phyloP scores from a whole-genome alignment of 495 filamentous ascomycete species.

The Podospora tetraspora region DNA sequence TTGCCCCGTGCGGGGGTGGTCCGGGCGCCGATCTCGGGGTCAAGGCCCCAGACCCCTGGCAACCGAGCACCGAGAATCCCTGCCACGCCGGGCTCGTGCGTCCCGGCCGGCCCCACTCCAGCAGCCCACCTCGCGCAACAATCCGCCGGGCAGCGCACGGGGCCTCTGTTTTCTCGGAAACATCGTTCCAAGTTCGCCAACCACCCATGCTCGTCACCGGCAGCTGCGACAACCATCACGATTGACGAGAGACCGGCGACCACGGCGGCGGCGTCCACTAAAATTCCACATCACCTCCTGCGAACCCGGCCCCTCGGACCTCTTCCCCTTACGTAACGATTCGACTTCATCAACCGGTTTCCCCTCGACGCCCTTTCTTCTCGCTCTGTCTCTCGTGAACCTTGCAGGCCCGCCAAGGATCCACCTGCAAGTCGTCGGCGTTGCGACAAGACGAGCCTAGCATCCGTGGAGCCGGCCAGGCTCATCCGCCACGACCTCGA shows the following conservation, averaged over 20 bases:
- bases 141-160: background rate
- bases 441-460: background rate
- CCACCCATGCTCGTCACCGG: background rate
- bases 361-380: background rate
- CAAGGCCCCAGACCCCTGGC: background rate
- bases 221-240: background rate
- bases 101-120: background rate
- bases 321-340: constrained; percentile 6
- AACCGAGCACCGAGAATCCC: background rate
- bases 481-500: background rate
- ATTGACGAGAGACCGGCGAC: background rate
- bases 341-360: background rate
- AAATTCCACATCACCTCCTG: background rate
- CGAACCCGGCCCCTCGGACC: constrained; percentile 11
- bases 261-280: background rate
- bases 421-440: background rate
- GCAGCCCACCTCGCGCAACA: background rate
- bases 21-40: background rate
- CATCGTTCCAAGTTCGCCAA: background rate
- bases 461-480: background rate
- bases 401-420: background rate
- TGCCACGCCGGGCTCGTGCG: background rate
- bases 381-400: background rate
- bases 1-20: background rate
- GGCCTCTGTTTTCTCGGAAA: background rate